These are phyloP conservation scores for Phytophthora tubulina DNA, from an alignment of 352 stramenopile species.

Conservation along the genomic window DNA sequence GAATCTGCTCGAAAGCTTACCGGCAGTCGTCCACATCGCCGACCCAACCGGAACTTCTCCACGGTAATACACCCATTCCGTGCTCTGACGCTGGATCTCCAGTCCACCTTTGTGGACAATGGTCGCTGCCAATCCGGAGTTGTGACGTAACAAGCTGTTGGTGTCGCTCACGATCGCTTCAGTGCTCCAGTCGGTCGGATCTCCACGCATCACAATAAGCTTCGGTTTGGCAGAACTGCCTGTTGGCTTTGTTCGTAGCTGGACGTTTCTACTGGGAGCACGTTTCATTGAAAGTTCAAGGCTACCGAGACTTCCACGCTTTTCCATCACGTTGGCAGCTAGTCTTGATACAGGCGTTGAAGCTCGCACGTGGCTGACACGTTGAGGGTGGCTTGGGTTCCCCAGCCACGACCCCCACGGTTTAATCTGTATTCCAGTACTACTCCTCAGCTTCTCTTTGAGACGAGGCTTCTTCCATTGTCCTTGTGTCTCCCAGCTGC, in stretches of 20 bases:
- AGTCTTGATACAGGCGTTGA: constrained; percentile 8
- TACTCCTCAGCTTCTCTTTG: background rate
- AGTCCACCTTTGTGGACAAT: constrained; percentile 39
- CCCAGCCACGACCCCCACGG: background rate
- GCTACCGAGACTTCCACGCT: background rate
- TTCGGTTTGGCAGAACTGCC: constrained; percentile 5
- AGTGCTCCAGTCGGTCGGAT: constrained; percentile 46
- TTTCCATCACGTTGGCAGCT: background rate
- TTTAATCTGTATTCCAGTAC: background rate
- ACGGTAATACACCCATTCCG: constrained; percentile 35
- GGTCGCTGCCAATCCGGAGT: constrained; percentile 37
- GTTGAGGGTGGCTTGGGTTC: background rate
- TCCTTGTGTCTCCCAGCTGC: background rate
- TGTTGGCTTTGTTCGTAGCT: background rate
- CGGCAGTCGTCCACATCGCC: constrained; percentile 45
- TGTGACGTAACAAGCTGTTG: constrained; percentile 41
- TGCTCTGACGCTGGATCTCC: constrained; percentile 43
- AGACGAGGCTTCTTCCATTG: constrained; percentile 11
- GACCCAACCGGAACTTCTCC: constrained; percentile 40
- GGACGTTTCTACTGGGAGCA: no score
- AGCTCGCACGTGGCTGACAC: background rate
- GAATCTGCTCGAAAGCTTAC: constrained; percentile 39
- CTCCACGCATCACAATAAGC: constrained; percentile 46
- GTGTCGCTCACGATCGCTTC: constrained; percentile 56
- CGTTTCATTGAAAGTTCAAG: background rate